Evolutionary conservation across 768 basidiomycete species (phyloP).

Genomic region (Pluteus cervinus): DNA sequence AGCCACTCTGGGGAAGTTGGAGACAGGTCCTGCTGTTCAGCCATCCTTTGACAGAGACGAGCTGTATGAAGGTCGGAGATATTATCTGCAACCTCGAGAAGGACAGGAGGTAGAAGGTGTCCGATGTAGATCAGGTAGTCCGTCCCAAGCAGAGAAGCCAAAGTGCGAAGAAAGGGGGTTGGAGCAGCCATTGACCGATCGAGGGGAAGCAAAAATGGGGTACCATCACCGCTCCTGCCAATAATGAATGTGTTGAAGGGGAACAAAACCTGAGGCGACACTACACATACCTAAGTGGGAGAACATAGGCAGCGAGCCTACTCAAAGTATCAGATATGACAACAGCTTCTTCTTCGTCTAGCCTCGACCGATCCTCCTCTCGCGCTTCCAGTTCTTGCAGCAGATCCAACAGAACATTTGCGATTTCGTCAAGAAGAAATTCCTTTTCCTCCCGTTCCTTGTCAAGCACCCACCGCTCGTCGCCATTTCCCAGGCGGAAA

Average conservation of each 20-base stretch:
- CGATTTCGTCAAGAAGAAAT: slow-evolving; percentile 61
- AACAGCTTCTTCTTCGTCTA: slow-evolving; percentile 66
- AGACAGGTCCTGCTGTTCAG: slow-evolving; percentile 59
- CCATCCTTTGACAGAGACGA: slow-evolving; percentile 55
- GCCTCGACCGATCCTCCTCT: slow-evolving; percentile 40
- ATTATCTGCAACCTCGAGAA: slow-evolving; percentile 63
- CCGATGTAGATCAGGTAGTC: slow-evolving; percentile 53
- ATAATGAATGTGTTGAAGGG: slow-evolving; percentile 2
- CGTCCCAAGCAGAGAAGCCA: slow-evolving; percentile 58
- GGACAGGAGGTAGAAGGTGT: slow-evolving; percentile 56
- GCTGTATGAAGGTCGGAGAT: slow-evolving; percentile 65
- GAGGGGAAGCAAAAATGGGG: slow-evolving; percentile 41
- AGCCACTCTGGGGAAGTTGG: slow-evolving; percentile 73
- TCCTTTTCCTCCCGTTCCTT: slow-evolving; percentile 31
- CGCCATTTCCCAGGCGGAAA: slow-evolving; percentile 16
- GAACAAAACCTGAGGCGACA: background rate
- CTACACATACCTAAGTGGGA: slow-evolving; percentile 47
- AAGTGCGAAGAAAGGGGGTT: slow-evolving; percentile 54
- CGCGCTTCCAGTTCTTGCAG: slow-evolving; percentile 66
- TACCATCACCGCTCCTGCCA: slow-evolving; percentile 23
- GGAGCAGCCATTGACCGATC: slow-evolving; percentile 48
- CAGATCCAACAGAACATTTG: slow-evolving; percentile 65
- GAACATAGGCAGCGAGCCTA: slow-evolving; percentile 53
- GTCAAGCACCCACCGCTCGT: slow-evolving; percentile 4
- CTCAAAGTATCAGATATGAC: slow-evolving; percentile 59